phyloP scores from a whole-genome alignment of 2,329 filamentous ascomycete species.

The Aspergillus proliferans region DNA sequence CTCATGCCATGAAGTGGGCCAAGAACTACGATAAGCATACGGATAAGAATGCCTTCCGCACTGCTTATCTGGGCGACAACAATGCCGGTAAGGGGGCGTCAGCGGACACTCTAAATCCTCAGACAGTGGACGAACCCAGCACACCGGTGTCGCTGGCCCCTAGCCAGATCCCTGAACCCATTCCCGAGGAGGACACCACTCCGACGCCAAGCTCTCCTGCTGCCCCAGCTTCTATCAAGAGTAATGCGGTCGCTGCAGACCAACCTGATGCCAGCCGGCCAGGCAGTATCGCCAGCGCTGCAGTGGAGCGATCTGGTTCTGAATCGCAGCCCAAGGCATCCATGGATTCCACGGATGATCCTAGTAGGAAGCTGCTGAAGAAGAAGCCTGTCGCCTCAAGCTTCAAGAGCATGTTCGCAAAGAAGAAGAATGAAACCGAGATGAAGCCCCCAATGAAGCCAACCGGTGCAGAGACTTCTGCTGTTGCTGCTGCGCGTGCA shows the following conservation, averaged over 20 bases:
- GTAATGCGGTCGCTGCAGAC: conserved; percentile 12
- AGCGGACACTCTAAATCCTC: conserved; percentile 37
- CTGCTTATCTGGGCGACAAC: conserved; percentile 73
- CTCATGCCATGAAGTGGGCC: conserved; percentile 93
- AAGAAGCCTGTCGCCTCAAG: conserved; percentile 37
- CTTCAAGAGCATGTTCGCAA: conserved; percentile 41
- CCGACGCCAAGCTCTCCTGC: conserved; percentile 20
- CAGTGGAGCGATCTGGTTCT: conserved; percentile 14
- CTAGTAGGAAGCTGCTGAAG: conserved; percentile 38
- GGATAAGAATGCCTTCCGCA: conserved; percentile 68
- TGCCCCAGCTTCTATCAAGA: conserved; percentile 18
- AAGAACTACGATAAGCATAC: conserved; percentile 83
- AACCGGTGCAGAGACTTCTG: conserved; percentile 26
- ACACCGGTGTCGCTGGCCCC: conserved; percentile 16
- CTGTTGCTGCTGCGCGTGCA: conserved; percentile 39
- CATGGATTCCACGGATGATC: conserved; percentile 24
- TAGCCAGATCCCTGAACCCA: conserved; percentile 23
- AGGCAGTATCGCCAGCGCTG: conserved; percentile 11
- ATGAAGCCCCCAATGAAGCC: conserved; percentile 25
- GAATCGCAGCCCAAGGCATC: conserved; percentile 30
- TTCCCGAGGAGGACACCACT: conserved; percentile 28
- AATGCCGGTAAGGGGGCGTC: conserved; percentile 63
- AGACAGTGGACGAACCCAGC: conserved; percentile 29
- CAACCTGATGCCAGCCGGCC: conserved; percentile 10
- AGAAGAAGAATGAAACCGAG: conserved; percentile 27